Evolutionary conservation across 1,284 basidiomycete genomes (phyloP), one percentile per base, ranked within the genome.

Genomic region (Rhodotorula sp.): DNA sequence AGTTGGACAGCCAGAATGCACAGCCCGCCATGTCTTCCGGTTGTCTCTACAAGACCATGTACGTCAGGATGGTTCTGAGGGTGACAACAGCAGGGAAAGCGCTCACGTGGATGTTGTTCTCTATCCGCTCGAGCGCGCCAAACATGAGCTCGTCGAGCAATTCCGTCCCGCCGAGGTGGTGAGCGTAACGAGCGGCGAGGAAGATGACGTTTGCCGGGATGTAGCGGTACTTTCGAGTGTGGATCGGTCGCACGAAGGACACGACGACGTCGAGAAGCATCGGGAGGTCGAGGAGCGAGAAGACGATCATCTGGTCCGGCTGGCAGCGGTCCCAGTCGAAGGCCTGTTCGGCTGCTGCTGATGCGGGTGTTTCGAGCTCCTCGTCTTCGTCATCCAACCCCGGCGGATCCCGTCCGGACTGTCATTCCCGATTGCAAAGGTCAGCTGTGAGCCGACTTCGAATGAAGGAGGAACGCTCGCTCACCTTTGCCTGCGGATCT

Each of bases 1-100:
- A 86, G 81, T 99, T 99, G 82, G 92, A 92, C 55, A 97, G 83
- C 95, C 97, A 99, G 81, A 97, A 98, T 31, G 93, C 87, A 31
- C 95, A 86, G 77, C 87, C 88, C 5, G 91, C 88, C 62, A 97
- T 83, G 78, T 97, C 91, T 75, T 95, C 93, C 49, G 90, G 85
- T 71, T 87, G 88, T 77, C 84, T 87, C 92, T 95, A 79, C 45
- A 34, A 45, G 23, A 7, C 47, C 21, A 71, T 6, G 19, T 28
- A 43, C 4, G 38, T 19, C 19, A 61, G 6, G 0, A 2, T 2
- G 16, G 8, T 2, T 26, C 8, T 19, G 14, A 43, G 38, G 12
- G 38, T 2, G 18, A 16, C 18, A 61, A 62, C 48, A 68, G 75
- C 64, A 70, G 56, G 31, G 60, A 50, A 52, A 14, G 15, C 49